Base-by-base conservation (phyloP, 495 filamentous ascomycete genomes). In the Aspergillus incahuasiensis region DNA sequence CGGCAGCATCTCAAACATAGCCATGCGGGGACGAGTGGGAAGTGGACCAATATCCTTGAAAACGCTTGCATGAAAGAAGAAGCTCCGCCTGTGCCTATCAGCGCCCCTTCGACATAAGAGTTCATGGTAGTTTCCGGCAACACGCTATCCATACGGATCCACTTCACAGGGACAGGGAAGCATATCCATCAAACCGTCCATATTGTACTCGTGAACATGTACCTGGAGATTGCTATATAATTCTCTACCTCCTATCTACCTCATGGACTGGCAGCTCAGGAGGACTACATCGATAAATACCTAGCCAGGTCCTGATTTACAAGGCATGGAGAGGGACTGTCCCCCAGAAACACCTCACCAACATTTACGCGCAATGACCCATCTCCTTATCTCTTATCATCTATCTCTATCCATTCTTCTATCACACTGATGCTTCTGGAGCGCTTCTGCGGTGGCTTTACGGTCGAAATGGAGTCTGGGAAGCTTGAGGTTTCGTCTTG, bases 11-110 rank as follows among this genome's bases (percentile, higher is more conserved):
- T 98, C 50, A 98, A 98, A 76, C 94, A 98, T 63, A 97, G 92
- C 67, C 94, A 98, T 72, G 90, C 88, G 6, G 95, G 94, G 12
- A 92, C 91, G 1, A 96, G 91, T 71, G 94, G 94, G 20, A 97
- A 97, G 68, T 97, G 95, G 94, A 98, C 94, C 18, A 98, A 98
- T 69, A 92, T 95, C 76, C 73, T 98, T 40, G 94, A 98, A 66
- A 95, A 89, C 64, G 90, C 92, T 28, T 97, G 94, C 70, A 95
- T 97, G 92, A 88, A 91, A 71, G 91, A 96, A 58, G 92, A 97
- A 69, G 76, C 82, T 24, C 78, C 77, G 2, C 68, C 70, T 1
- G 74, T 76, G 48, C 65, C 68, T 2, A 61, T 66, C 41, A 39
- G 34, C 6, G 45, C 40, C 8, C 54, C 65, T 4, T 67, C 69